These are phyloP conservation scores for Lagenidium giganteum DNA, from an alignment of 352 stramenopile genomes.

Conservation along the genomic window DNA sequence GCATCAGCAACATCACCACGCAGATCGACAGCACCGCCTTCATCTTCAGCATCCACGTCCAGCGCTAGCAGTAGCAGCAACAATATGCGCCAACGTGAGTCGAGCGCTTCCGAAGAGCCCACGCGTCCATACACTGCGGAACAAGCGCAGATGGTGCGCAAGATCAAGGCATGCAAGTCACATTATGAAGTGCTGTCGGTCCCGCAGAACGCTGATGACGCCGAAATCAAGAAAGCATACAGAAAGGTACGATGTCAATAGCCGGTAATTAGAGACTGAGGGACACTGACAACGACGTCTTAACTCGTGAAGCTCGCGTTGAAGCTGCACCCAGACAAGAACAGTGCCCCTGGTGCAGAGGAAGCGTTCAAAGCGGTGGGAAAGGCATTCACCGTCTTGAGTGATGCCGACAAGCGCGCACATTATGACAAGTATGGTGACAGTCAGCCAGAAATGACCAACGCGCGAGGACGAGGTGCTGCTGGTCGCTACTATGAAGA, in stretches of 20 bases:
- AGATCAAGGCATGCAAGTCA: conserved; percentile 74
- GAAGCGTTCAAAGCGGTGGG: conserved; percentile 95
- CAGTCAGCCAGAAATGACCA: conserved; percentile 26
- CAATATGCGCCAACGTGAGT: conserved; percentile 19
- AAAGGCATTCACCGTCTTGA: conserved; percentile 89
- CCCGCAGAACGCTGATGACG: conserved; percentile 48
- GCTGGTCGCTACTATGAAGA: conserved; percentile 50
- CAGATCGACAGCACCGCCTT: conserved; percentile 19
- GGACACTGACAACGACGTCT: conserved; percentile 5
- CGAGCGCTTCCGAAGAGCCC: conserved; percentile 33
- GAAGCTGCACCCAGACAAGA: conserved; percentile 90
- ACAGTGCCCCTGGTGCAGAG: conserved; percentile 92
- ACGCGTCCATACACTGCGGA: conserved; percentile 55
- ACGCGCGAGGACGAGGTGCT: conserved; percentile 13
- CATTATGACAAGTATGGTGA: conserved; percentile 75
- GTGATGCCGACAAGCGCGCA: conserved; percentile 72
- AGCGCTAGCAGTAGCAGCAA: conserved; percentile 18
- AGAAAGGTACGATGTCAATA: conserved; percentile 71
- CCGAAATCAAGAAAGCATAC: conserved; percentile 85
- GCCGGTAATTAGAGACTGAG: background rate
- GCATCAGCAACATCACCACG: no score
- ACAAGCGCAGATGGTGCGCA: conserved; percentile 67
- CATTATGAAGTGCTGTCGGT: conserved; percentile 83
- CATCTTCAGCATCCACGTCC: conserved; percentile 1
- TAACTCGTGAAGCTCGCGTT: conserved; percentile 60